Conservation (phyloP, 352 stramenopile genomes). For the Phytophthora sojae region DNA sequence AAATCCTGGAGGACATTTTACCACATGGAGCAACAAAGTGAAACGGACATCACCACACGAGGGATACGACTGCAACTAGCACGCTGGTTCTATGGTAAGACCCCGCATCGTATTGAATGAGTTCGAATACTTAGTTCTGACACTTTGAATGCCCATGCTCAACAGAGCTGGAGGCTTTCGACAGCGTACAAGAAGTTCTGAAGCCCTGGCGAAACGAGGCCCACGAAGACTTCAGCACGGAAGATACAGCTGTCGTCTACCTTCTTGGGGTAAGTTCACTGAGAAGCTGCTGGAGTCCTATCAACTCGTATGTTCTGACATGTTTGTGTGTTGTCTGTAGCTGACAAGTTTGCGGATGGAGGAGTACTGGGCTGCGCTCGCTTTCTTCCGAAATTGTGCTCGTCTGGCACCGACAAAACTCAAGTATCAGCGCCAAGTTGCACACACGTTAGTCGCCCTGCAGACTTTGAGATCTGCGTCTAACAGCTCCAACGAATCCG, state of each 20-base stretch:
- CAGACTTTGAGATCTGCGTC: constrained; percentile 40
- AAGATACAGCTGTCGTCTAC: constrained; percentile 42
- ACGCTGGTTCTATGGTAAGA: constrained; percentile 80
- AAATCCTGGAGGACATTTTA: constrained; percentile 65
- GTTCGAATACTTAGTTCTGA: too few relatives aligned
- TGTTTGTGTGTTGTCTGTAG: constrained; percentile 32
- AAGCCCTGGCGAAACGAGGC: constrained; percentile 20
- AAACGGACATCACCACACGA: constrained; percentile 25
- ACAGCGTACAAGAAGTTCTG: constrained; percentile 39
- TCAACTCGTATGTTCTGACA: not conserved
- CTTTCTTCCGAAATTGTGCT: constrained; percentile 55
- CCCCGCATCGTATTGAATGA: too few relatives aligned
- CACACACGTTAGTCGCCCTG: constrained; percentile 47
- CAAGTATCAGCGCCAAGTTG: constrained; percentile 63
- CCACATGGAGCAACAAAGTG: constrained; percentile 51
- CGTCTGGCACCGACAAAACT: constrained; percentile 47
- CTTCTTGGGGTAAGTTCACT: constrained; percentile 49
- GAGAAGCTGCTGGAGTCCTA: not conserved
- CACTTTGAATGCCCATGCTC: not conserved
- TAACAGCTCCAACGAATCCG: constrained; percentile 33
- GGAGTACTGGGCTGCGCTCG: constrained; percentile 56
- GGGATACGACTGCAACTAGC: constrained; percentile 53
- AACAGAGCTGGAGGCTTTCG: constrained; percentile 48
- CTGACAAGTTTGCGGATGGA: constrained; percentile 40
- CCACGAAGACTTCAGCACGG: constrained; percentile 6